phyloP scores from a whole-genome alignment of 2,329 filamentous ascomycete species.

The Fusarium gaditjirri region DNA sequence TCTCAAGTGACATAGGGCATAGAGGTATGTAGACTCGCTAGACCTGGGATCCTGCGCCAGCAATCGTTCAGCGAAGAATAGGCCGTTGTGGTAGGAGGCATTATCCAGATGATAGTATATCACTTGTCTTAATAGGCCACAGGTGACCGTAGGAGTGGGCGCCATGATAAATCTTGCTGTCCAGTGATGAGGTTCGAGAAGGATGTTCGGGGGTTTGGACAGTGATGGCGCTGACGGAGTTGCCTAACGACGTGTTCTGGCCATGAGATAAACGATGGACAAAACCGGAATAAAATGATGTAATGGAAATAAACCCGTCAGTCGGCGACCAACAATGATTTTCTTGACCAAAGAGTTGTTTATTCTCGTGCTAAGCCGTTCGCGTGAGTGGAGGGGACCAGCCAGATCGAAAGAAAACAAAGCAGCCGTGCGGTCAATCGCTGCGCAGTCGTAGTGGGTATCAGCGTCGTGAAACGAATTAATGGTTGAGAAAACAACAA shows the following conservation, averaged over 20 bases:
- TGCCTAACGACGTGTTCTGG: constrained; percentile 42
- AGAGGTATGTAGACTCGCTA: constrained; percentile 82
- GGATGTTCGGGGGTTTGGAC: constrained; percentile 11
- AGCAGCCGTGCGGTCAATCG: constrained; percentile 35
- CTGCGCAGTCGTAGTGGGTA: constrained; percentile 24
- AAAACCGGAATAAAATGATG: background rate
- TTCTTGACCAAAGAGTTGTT: constrained; percentile 18
- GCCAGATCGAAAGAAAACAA: constrained; percentile 45
- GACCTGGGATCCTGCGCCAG: constrained; percentile 85
- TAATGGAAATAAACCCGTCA: constrained; percentile 10
- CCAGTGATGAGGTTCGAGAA: constrained; percentile 24
- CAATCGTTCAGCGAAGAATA: constrained; percentile 91
- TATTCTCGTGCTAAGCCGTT: constrained; percentile 36
- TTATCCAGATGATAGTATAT: constrained; percentile 85
- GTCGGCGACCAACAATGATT: constrained; percentile 14
- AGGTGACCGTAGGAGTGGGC: constrained; percentile 61
- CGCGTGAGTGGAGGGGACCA: constrained; percentile 40
- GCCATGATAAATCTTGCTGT: constrained; percentile 57
- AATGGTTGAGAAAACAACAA: constrained; percentile 35
- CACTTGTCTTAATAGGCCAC: constrained; percentile 66
- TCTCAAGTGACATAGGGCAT: constrained; percentile 86
- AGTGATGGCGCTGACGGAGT: constrained; percentile 30
- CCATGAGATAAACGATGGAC: constrained; percentile 40
- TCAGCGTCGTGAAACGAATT: constrained; percentile 34
- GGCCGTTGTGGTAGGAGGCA: constrained; percentile 85